Conservation (phyloP, 805 yeast species). For the Sugiyamaella chiloensis region DNA sequence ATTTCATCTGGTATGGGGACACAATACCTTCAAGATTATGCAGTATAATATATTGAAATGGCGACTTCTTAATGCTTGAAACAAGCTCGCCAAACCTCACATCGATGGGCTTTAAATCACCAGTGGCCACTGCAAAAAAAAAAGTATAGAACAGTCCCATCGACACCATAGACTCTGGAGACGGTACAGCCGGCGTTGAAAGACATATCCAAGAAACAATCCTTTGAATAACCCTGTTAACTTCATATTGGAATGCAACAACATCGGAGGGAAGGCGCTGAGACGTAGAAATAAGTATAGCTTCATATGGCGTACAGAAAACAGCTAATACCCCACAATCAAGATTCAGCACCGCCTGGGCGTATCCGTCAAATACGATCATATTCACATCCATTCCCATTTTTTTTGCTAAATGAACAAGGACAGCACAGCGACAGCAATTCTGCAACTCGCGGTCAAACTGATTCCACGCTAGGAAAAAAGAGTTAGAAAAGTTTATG, state of each 20-base stretch:
- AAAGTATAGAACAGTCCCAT: neutral
- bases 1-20: neutral
- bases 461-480: neutral
- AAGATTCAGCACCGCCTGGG: neutral
- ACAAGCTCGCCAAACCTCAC: neutral
- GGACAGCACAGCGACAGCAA: neutral
- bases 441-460: slow-evolving; percentile 1
- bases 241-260: neutral
- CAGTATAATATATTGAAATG: neutral
- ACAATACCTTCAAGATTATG: neutral
- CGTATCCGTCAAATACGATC: neutral
- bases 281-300: neutral
- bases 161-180: neutral
- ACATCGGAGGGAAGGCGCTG: neutral
- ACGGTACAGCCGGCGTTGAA: neutral
- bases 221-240: neutral
- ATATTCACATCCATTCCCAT: neutral
- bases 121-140: neutral
- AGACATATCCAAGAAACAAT: neutral
- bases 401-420: neutral
- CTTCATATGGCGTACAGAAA: neutral
- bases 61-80: neutral
- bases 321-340: neutral
- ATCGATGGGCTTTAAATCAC: neutral
- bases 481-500: neutral